Evolutionary conservation across 805 yeast species (phyloP).

Genomic region (Yarrowia keelungensis): DNA sequence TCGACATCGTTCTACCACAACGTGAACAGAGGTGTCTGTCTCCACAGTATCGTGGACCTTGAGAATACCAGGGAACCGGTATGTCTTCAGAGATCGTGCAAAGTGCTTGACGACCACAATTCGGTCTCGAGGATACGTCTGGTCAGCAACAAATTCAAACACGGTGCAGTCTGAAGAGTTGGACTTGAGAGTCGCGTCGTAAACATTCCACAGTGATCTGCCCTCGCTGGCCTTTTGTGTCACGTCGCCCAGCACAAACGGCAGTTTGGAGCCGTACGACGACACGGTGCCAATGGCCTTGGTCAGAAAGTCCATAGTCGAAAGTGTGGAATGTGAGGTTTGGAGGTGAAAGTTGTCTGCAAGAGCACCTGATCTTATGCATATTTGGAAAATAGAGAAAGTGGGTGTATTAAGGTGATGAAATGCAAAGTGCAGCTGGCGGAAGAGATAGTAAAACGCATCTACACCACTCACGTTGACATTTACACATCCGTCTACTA

Average conservation of each 20-base stretch:
- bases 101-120: slow-evolving; percentile 56
- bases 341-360: slow-evolving; percentile 19
- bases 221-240: slow-evolving; percentile 47
- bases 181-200: slow-evolving; percentile 60
- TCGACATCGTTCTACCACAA: slow-evolving; percentile 70
- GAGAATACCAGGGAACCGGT: slow-evolving; percentile 75
- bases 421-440: too few relatives aligned
- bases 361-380: slow-evolving; percentile 28
- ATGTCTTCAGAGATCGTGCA: slow-evolving; percentile 57
- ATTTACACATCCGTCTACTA: too few relatives aligned
- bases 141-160: slow-evolving; percentile 65
- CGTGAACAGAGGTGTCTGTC: slow-evolving; percentile 61
- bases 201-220: slow-evolving; percentile 65
- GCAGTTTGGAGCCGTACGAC: slow-evolving; percentile 46
- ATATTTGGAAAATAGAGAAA: neutral
- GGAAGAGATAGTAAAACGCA: too few relatives aligned
- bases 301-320: slow-evolving; percentile 48
- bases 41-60: slow-evolving; percentile 68
- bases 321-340: neutral
- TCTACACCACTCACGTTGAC: too few relatives aligned
- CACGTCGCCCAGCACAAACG: slow-evolving; percentile 47
- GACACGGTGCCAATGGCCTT: slow-evolving; percentile 45
- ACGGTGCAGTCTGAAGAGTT: slow-evolving; percentile 60
- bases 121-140: slow-evolving; percentile 48
- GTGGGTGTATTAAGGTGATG: too few relatives aligned